Evolutionary conservation across 225 moss, liverwort and hornwort species (phyloP), one percentile per base, ranked within the genome.

Genomic region (Bryum argenteum): DNA sequence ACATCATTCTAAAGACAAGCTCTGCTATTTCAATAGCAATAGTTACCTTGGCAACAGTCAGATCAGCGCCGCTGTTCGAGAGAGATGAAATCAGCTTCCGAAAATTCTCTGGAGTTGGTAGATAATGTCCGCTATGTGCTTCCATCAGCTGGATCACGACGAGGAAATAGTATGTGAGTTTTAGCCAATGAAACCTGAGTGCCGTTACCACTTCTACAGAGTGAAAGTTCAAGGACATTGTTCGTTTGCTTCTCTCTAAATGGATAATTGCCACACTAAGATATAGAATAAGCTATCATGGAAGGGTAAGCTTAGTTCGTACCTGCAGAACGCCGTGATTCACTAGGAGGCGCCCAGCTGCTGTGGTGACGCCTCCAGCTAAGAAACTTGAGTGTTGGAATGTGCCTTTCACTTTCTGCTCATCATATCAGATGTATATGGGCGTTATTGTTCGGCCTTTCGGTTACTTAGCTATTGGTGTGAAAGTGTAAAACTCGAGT

Each of bases 71-170:
- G 58, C 54, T 78, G 28, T 69, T 72, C 0, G 70, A 84, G 56
- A 93, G 87, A 52, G 84, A 78, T 8, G 58, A 62, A 53, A 91
- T 80, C 64, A 93, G 77, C 8, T 82, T 66, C 39, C 52, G 65
- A 4, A 93, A 91, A 66, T 91, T 93, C 38, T 91, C 89, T 20
- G 82, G 75, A 19, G 87, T 93, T 17, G 93, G 93, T 75, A 72
- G 93, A 71, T 93, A 93, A 55, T 93, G 93, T 47, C 93, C 93
- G 74, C 93, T 91, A 43, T 93, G 91, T 19, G 91, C 93, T 80
- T 93, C 93, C 85, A 93, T 89, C 9, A 91, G 71, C 93, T 93
- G 86, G 33, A 4, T 33, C 33, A 33, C 33, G 5, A 33, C 5
- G 33, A 2, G 5, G 7, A 33, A 33, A 33, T 33, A 6, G 33